These are phyloP conservation scores for Chrysanthemum seticuspe DNA, from an alignment of 129 eudicot species.

Conservation along the genomic window DNA sequence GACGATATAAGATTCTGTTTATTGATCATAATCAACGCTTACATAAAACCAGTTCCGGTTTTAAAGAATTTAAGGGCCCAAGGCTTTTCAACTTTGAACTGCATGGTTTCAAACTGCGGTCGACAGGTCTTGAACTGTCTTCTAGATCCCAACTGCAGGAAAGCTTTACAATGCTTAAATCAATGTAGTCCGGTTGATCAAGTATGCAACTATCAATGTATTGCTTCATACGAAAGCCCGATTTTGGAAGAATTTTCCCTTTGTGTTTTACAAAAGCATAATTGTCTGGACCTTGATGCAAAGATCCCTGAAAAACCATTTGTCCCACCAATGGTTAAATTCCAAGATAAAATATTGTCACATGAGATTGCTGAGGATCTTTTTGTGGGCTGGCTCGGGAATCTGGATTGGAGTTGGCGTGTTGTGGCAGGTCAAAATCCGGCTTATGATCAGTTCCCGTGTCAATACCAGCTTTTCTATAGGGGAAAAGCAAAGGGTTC, in stretches of 20 bases:
- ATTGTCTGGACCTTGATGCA: constrained; percentile 80
- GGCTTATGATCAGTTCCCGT: constrained; percentile 96
- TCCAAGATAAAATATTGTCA: constrained; percentile 46
- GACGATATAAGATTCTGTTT: constrained; percentile 90
- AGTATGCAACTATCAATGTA: constrained; percentile 85
- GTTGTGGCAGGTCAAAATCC: constrained; percentile 97
- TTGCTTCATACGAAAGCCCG: constrained; percentile 91
- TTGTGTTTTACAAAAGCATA: constrained; percentile 86
- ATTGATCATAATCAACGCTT: constrained; percentile 73
- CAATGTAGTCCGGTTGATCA: constrained; percentile 96
- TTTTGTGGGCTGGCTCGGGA: constrained; percentile 84
- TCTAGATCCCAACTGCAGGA: constrained; percentile 74
- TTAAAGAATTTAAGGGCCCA: constrained; percentile 76
- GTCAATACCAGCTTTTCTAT: constrained; percentile 94
- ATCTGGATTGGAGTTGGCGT: constrained; percentile 94
- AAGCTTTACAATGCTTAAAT: constrained; percentile 91
- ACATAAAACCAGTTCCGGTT: constrained; percentile 73
- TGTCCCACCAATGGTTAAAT: constrained; percentile 64
- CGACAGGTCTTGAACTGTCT: constrained; percentile 86
- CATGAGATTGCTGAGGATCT: constrained; percentile 91
- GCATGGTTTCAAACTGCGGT: constrained; percentile 92
- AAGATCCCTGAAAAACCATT: constrained; percentile 78
- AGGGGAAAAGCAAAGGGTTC: constrained; percentile 90
- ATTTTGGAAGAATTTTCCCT: constrained; percentile 81
- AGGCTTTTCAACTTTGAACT: constrained; percentile 74